Evolutionary conservation across 116 monocot species (phyloP), one percentile per base, ranked within the genome.

Genomic region (Dioscorea cayenensis): DNA sequence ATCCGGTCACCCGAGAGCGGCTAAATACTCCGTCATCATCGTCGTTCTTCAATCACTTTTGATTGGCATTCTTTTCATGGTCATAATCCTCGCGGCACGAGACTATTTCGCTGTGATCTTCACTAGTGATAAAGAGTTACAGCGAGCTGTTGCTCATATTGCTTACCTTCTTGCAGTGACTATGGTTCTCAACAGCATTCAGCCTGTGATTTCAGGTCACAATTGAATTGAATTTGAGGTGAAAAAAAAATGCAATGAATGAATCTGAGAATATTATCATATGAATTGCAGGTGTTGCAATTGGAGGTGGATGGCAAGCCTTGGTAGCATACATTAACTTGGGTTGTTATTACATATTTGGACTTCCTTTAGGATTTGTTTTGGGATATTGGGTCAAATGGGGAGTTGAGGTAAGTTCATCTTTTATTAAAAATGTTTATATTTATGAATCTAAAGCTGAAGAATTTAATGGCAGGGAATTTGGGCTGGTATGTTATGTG

Each of bases 161-260:
- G 85, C 92, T 6, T 84, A 88, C 71, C 80, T 88, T 29, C 86
- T 92, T 14, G 77, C 75, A 16, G 50, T 92, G 0, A 86, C 92
- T 21, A 92, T 92, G 89, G 76, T 92, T 63, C 86, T 92, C 28
- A 92, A 89, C 65, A 92, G 88, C 72, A 67, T 89, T 21, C 92
- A 92, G 64, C 89, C 92, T 12, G 89, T 86, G 2, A 86, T 92
- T 5, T 88, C 92, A 66, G 85, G 86, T 83, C 32, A 35, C 32
- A 12, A 19, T 9, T 68, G 28, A 22, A 50, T 62, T 43, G 43
- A 43, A 43, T 10, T 23, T 23, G 14, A n/a, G 17, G 51, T 5
- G 17, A n/a, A n/a, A n/a, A n/a, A n/a, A n/a, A n/a, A n/a, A n/a
- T 5, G n/a, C 18, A 16, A 12, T 55, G 55, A 16, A n/a, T 20